Evolutionary conservation across 164 flowering plant genomes (phyloP), one percentile per base, ranked within the genome.

Genomic region (Liquidambar formosana): DNA sequence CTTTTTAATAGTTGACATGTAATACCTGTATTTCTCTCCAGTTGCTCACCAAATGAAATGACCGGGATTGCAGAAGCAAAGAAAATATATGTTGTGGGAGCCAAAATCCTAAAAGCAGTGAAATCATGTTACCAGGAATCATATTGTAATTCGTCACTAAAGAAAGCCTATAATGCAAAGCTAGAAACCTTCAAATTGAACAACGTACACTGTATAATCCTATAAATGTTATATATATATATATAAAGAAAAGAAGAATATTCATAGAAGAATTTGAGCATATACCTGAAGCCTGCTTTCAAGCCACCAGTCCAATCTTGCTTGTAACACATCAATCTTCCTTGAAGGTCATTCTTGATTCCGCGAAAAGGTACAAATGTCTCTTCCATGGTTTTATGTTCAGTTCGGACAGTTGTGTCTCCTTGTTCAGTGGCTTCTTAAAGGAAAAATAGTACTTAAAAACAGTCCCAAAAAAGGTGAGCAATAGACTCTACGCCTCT

Each of bases 271-370:
- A 45, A 1, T 19, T n/a, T 25, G 15, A 25, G 64, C 38, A 59
- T 59, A 73, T 72, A 93, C 99, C 99, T 88, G 88, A 85, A 71
- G 25, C 98, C 97, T 46, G 99, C 97, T 65, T 59, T 81, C 66
- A 96, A 74, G 16, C 98, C 99, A 71, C 99, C 82, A 61, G 82
- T 88, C 99, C 99, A 96, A 54, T 96, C 99, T 80, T 96, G 97
- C 86, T 90, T 93, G 83, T 96, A 96, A 64, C 99, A 96, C 85
- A 75, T 75, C 74, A 95, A 69, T 75, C 99, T 87, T 68, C 88
- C 96, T 61, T 61, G 65, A 26, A 95, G 75, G 45, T 96, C 99
- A 86, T 93, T 92, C 84, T 85, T 93, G 67, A 96, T 96, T 64
- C 98, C 99, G 0, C 83, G 86, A n/a, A 96, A 83, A 12, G 99